A percentile compares a stretch with the other conserved stretches of the same genome.
Evolutionary conservation across 2,329 filamentous ascomycete species (phyloP).

Genomic region (Ophiostoma himal-ulmi): DNA sequence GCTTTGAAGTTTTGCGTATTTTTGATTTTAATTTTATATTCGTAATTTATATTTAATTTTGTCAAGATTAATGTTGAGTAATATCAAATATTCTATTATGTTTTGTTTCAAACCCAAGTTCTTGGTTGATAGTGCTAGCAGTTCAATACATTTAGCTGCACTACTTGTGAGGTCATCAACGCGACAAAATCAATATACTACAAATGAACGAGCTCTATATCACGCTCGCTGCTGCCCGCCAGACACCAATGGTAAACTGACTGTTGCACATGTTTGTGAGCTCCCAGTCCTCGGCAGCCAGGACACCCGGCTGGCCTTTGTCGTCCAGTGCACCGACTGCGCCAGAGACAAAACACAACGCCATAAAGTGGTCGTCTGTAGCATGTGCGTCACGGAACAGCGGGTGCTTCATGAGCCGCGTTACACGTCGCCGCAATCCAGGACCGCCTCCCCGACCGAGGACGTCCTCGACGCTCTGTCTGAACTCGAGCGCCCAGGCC

Average conservation of each 20-base stretch:
- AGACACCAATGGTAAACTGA: conserved; percentile 50
- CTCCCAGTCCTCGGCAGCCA: conserved; percentile 61
- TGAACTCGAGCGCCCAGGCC: conserved; percentile 57
- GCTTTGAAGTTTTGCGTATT: no score
- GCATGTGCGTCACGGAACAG: conserved; percentile 60
- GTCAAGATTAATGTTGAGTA: no score
- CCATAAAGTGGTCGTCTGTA: conserved; percentile 66
- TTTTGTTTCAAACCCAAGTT: no score
- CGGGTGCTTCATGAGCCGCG: conserved; percentile 63
- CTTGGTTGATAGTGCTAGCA: no score
- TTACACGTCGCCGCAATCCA: conserved; percentile 47
- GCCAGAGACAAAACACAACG: conserved; percentile 58
- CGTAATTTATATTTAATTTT: no score
- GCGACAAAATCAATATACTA: no score
- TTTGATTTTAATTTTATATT: no score
- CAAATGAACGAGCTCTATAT: not conserved
- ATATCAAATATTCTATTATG: no score
- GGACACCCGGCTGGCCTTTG: conserved; percentile 35
- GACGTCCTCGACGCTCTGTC: conserved; percentile 58
- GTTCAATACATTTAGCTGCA: no score
- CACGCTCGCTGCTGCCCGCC: conserved; percentile 25
- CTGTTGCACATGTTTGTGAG: conserved; percentile 60
- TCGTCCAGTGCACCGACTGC: conserved; percentile 46
- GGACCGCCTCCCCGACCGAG: conserved; percentile 46
- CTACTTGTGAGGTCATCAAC: no score